Conservation (phyloP, 441 rosid species). For the Gossypium lobatum region DNA sequence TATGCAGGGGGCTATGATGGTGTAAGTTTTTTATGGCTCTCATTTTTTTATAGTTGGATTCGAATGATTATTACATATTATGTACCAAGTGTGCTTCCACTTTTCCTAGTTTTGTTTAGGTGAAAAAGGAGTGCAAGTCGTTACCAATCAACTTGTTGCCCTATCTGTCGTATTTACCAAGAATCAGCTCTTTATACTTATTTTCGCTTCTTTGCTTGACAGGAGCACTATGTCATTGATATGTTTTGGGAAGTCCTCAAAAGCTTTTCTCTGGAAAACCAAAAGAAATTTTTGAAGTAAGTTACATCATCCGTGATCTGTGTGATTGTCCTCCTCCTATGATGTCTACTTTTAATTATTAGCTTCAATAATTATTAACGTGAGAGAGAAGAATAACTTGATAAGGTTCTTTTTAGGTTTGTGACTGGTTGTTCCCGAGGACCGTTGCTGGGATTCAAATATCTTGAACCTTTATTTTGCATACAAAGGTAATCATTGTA, state of each 20-base stretch:
- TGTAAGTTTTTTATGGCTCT: too few species aligned
- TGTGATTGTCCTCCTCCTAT: slow-evolving; percentile 5
- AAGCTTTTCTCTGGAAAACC: slow-evolving; percentile 75
- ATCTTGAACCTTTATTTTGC: slow-evolving; percentile 92
- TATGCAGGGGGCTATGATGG: slow-evolving; percentile 87
- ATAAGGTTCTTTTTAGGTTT: slow-evolving; percentile 48
- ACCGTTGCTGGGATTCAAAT: slow-evolving; percentile 84
- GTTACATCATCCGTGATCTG: slow-evolving; percentile 16
- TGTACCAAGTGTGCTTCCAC: too few species aligned
- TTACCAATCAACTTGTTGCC: too few species aligned
- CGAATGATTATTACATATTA: too few species aligned
- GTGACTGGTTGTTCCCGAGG: slow-evolving; percentile 99
- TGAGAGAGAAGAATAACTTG: neutral
- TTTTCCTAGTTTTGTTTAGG: too few species aligned
- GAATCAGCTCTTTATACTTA: too few species aligned
- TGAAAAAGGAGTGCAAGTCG: too few species aligned
- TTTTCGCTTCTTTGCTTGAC: slow-evolving; percentile 18
- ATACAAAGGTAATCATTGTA: slow-evolving; percentile 71
- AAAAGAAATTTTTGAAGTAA: slow-evolving; percentile 90
- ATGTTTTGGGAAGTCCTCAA: slow-evolving; percentile 94
- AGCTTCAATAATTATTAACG: too few species aligned
- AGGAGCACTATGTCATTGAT: slow-evolving; percentile 92
- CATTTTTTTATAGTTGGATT: too few species aligned
- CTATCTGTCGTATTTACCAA: too few species aligned
- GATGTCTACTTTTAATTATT: slow-evolving; percentile 8